Base-by-base conservation (phyloP, 441 rosid species). In the Jatropha multifida region DNA sequence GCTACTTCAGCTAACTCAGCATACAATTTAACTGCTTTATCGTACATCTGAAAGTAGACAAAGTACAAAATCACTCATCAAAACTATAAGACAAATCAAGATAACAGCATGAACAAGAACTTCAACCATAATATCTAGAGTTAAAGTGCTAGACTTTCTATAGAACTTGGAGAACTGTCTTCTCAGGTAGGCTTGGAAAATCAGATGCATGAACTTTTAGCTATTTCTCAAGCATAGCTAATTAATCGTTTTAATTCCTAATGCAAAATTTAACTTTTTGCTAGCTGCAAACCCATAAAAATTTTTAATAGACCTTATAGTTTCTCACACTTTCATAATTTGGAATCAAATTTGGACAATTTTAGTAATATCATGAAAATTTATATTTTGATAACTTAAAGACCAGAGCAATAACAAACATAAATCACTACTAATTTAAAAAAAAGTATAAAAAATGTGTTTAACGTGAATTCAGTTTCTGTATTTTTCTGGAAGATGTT, bases 1-100 rank as follows among this genome's bases (percentile, higher is more conserved):
- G 98, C 98, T 37, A 90, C 85, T 81, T 92, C 98, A 20, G 99
- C 99, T 80, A 94, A 82, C 73, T 92, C 97, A 27, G 97, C 94
- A 81, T 96, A 96, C 38, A 94, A 76, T 63, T 83, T 77, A 49
- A 91, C 98, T 8, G 98, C 94, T 74, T 90, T 85, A 11, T 90
- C 98, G 81, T 85, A 79, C 98, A 92, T 94, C 99, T 96, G 91
- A 55, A 78, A 72, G 38, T 7, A 74, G 42, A 61, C 27, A 60
- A 58, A 3, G 62, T 23, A 6, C 38, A 3, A 41, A 74, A 40
- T 10, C 18, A 23, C 18, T 26, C 8, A 71, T 68, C 72, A 76
- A 76, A 75, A 52, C 38, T 55, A 38, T 40, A 61, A 71, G 54
- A 68, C 55, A 26, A 64, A 44, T 56, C 17, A 72, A 23, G 15